Evolutionary conservation across 768 basidiomycete genomes (phyloP), one percentile per base, ranked within the genome.

Genomic region (Kockovaella imperatae): DNA sequence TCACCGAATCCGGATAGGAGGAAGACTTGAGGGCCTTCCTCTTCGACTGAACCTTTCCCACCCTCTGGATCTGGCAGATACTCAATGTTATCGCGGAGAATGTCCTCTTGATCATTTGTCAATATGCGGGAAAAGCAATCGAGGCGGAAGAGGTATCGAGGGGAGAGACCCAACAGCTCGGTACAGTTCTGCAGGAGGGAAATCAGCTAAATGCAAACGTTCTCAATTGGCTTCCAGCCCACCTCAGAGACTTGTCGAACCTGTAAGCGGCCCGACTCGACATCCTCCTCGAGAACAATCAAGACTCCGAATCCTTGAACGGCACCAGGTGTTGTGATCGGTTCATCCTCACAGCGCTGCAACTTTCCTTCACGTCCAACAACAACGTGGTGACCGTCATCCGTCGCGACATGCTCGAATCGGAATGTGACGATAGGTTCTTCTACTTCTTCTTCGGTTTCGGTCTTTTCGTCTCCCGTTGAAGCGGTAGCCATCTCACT

Each of bases 201-300:
- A 8, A 44, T 24, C 23, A 15, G 26, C 25, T 7, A 21, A 24
- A 18, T 3, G 8, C 20, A 5, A 32, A 35, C 35, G 15, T 15
- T 36, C 29, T 15, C 1, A 26, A 41, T 18, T 29, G 41, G 23
- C 47, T n/a, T 6, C 3, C 24, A 20, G 55, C 72, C 46, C 63
- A 84, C 85, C 75, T 87, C 86, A 24, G 86, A 87, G 0, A 85
- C 84, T 60, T 87, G 86, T 11, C 80, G 77, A 30, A 88, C 84
- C 5, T 76, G 56, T 11, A 87, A 70, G 3, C 74, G 71, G 0
- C 75, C 79, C 1, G 68, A 69, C 20, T 82, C 79, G 6, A 77
- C 73, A 15, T 77, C 67, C 55, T 84, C 79, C 50, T 83, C 80
- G 0, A 87, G 71, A 1, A 78, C 83, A 42, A 88, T 77, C 3